Evolutionary conservation across 768 basidiomycete species (phyloP).

Genomic region (Phanerochaete sordida): DNA sequence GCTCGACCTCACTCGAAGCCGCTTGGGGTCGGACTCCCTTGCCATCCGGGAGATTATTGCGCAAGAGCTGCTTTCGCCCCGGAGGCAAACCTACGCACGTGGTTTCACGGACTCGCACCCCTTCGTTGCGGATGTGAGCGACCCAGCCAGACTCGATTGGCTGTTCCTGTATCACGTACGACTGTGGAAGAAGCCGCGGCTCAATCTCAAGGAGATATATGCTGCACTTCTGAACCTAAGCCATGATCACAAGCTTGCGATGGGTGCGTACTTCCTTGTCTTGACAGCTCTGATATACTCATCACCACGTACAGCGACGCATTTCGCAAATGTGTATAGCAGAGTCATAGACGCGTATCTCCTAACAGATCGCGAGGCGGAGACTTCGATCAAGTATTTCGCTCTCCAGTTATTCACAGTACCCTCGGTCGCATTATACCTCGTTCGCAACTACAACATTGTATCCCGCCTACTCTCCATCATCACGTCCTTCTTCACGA

Average conservation of each 20-base stretch:
- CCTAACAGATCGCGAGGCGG: conserved; percentile 89
- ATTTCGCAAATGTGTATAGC: conserved; percentile 83
- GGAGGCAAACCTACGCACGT: conserved; percentile 35
- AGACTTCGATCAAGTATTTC: conserved; percentile 93
- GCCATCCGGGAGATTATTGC: conserved; percentile 73
- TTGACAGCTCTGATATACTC: not conserved
- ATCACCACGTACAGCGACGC: conserved; percentile 52
- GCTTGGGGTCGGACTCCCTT: conserved; percentile 63
- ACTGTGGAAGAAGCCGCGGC: conserved; percentile 80
- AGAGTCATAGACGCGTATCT: conserved; percentile 88
- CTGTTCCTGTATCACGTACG: conserved; percentile 79
- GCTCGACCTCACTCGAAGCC: conserved; percentile 71
- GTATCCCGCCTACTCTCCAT: conserved; percentile 76
- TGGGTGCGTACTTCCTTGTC: conserved; percentile 55
- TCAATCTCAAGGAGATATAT: conserved; percentile 81
- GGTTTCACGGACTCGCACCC: conserved; percentile 35
- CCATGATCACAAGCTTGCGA: conserved; percentile 67
- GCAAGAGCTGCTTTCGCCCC: conserved; percentile 59
- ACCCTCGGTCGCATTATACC: conserved; percentile 77
- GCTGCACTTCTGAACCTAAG: conserved; percentile 70
- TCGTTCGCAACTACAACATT: conserved; percentile 71
- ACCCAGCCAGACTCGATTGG: conserved; percentile 66
- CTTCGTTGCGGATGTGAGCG: conserved; percentile 33
- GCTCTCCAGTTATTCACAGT: conserved; percentile 92
- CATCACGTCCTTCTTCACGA: conserved; percentile 90